Evolutionary conservation across 495 filamentous ascomycete species (phyloP), one percentile per base, ranked within the genome.

Genomic region (Astrocystis sublimbata): DNA sequence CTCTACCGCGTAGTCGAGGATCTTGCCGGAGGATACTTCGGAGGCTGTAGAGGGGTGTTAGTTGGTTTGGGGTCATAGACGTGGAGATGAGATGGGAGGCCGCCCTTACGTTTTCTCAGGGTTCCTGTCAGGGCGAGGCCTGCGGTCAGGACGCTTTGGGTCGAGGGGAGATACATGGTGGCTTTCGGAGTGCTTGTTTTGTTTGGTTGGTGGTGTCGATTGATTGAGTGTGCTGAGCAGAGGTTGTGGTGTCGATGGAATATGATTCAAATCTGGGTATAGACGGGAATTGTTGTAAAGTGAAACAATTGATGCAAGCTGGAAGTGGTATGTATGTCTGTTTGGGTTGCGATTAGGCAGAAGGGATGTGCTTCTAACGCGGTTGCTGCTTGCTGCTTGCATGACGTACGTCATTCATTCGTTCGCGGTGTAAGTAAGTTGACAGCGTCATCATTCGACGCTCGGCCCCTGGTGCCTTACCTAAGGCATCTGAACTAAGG

Each of bases 1-100:
- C 19, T 74, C 67, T 0, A 75, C 65, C 0, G 73, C 72, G 65
- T 61, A 76, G 64, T 78, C 76, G 6, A 78, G 40, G 23, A 76
- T 54, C 10, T 62, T 65, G 54, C 74, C 73, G 2, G 64, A 55
- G 30, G 58, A 28, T 19, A 75, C 53, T 6, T 63, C 68, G 19
- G 60, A 61, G 24, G 70, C 69, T 73, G 36, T 7, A 10, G 51
- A 13, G 58, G 10, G 15, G 28, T 35, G 31, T 58, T 45, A 15
- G 42, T n/a, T 2, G 33, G 26, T 21, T 35, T 4, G 28, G 42
- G 30, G 0, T 3, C 21, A 17, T 36, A 24, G 8, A 36, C 36
- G 19, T 0, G 33, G 15, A 15, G n/a, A 23, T 24, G 35, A 5
- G 10, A 28, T n/a, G 12, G 24, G 45, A 53, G 50, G 68, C 65